These are phyloP conservation scores for Daldinia caldariorum DNA, from an alignment of 495 filamentous ascomycete genomes.

Conservation along the genomic window DNA sequence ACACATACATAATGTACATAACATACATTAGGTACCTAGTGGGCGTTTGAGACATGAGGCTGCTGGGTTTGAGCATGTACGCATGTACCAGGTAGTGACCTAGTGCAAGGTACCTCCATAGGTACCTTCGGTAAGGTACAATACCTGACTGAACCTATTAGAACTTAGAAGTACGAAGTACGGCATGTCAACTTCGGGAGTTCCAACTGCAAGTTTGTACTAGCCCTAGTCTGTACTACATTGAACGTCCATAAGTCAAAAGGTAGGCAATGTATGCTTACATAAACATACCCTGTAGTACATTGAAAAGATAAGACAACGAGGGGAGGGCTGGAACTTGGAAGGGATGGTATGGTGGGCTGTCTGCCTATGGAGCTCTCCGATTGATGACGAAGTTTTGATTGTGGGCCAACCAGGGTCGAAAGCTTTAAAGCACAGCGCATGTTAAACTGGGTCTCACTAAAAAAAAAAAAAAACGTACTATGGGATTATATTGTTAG, in stretches of 20 bases:
- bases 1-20: background rate
- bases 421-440: conserved; percentile 35
- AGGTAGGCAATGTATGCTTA: background rate
- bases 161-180: no score
- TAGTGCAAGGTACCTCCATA: no score
- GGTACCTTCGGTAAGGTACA: no score
- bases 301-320: background rate
- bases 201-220: no score
- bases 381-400: conserved; percentile 28
- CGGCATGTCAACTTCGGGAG: no score
- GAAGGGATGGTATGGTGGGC: no score
- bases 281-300: conserved; percentile 1
- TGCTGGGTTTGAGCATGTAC: background rate
- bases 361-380: background rate
- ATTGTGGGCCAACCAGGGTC: conserved; percentile 38
- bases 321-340: background rate
- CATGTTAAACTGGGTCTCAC: conserved; percentile 43
- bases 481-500: no score
- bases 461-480: conserved; percentile 13
- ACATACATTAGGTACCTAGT: background rate
- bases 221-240: no score
- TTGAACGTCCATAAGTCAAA: no score
- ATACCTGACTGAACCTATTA: background rate
- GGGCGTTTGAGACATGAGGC: conserved; percentile 1
- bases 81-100: background rate